Percentiles rank a stretch among this genome's conserved stretches.
Conservation (phyloP, 805 yeast genomes). For the Nakazawaea wyomingensis region DNA sequence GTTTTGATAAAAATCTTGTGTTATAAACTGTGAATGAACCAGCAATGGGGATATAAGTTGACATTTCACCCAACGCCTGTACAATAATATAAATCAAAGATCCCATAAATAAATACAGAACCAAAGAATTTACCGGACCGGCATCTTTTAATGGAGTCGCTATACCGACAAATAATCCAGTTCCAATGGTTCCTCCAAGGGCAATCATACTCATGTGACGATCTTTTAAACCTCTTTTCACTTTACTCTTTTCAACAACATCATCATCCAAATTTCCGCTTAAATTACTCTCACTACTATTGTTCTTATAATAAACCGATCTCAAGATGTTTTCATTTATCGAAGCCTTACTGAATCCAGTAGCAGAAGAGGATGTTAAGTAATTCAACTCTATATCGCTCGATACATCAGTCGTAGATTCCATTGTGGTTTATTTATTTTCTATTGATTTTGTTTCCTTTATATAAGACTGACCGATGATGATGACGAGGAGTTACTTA, state of each 20-base stretch:
- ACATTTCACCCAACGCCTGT: constrained; percentile 77
- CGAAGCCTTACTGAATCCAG: constrained; percentile 5
- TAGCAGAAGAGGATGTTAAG: constrained; percentile 1
- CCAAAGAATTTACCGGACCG: constrained; percentile 66
- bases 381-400: not conserved
- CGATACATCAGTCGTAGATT: not conserved
- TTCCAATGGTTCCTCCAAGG: constrained; percentile 76
- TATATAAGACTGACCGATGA: too few relatives aligned
- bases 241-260: constrained; percentile 39
- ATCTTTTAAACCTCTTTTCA: constrained; percentile 55
- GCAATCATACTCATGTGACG: constrained; percentile 75
- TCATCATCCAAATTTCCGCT: not conserved
- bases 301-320: not conserved
- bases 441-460: too few relatives aligned
- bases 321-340: constrained; percentile 4
- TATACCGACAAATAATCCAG: constrained; percentile 69
- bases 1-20: constrained; percentile 59
- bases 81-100: constrained; percentile 60
- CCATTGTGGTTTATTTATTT: too few relatives aligned
- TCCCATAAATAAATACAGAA: constrained; percentile 63
- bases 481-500: too few relatives aligned
- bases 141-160: constrained; percentile 48
- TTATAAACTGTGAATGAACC: constrained; percentile 68
- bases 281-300: not conserved
- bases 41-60: constrained; percentile 63